Evolutionary conservation across 1,284 basidiomycete genomes (phyloP).

Genomic region (Pyrrhoderma lamaoense): DNA sequence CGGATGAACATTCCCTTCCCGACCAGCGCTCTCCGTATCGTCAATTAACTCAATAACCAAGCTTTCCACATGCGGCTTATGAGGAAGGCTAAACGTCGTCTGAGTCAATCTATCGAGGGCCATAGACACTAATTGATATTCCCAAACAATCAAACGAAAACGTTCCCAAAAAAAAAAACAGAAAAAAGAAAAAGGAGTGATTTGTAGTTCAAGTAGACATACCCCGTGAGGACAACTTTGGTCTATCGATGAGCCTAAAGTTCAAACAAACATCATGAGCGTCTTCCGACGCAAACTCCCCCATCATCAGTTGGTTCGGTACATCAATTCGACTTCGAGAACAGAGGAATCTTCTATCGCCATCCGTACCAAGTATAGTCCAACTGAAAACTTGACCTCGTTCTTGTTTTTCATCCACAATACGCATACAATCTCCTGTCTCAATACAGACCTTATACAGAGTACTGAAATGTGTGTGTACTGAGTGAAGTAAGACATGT

Average conservation of each 20-base stretch:
- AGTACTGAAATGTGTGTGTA: conserved; percentile 45
- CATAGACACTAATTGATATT: conserved; percentile 35
- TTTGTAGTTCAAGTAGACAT: not conserved
- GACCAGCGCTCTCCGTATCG: conserved; percentile 15
- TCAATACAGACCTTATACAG: conserved; percentile 37
- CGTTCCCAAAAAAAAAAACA: too few relatives aligned
- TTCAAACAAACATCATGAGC: conserved; percentile 30
- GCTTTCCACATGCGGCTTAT: conserved; percentile 43
- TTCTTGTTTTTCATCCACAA: conserved; percentile 1
- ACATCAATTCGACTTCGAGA: conserved; percentile 42
- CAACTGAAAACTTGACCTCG: conserved; percentile 36
- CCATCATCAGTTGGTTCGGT: conserved; percentile 46
- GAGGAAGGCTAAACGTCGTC: conserved; percentile 40
- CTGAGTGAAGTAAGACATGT: conserved; percentile 39
- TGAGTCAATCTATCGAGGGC: conserved; percentile 35
- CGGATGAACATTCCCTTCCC: conserved; percentile 24
- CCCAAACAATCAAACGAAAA: too few relatives aligned
- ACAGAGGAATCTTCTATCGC: conserved; percentile 37
- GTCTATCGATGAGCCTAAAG: conserved; percentile 36
- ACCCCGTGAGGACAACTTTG: conserved; percentile 25
- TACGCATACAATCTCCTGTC: conserved; percentile 24
- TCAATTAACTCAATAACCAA: conserved; percentile 36
- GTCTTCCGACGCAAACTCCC: conserved; percentile 28
- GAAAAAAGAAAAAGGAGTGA: too few relatives aligned
- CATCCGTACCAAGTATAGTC: conserved; percentile 48